Conservation (phyloP, 2,329 filamentous ascomycete genomes). For the Gaeumannomyces sp. region DNA sequence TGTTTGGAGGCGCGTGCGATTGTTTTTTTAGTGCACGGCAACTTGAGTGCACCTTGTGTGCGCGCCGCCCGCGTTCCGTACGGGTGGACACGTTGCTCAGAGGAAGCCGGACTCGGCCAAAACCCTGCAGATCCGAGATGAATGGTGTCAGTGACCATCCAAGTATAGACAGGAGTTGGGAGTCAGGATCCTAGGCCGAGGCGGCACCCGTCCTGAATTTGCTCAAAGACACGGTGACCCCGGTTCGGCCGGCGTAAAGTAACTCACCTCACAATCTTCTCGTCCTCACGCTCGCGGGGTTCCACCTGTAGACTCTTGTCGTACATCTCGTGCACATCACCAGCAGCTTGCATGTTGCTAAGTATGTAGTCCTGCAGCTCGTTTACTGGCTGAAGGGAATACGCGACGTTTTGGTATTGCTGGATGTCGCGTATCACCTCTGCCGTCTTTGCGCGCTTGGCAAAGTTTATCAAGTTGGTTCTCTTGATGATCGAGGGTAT, state of each 20-base stretch:
- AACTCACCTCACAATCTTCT: slow-evolving; percentile 93
- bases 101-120: slow-evolving; percentile 29
- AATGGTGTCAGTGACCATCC: slow-evolving; percentile 6
- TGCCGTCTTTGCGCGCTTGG: slow-evolving; percentile 94
- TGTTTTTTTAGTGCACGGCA: slow-evolving; percentile 3
- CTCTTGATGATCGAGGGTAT: slow-evolving; percentile 96
- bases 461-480: slow-evolving; percentile 95
- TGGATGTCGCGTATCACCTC: slow-evolving; percentile 98
- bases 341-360: slow-evolving; percentile 90
- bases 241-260: neutral
- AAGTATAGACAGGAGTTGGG: neutral
- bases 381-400: slow-evolving; percentile 78
- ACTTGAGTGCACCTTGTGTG: neutral
- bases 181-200: neutral
- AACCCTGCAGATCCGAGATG: slow-evolving; percentile 19
- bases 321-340: slow-evolving; percentile 99
- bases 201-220: neutral
- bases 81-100: slow-evolving; percentile 15
- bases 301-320: slow-evolving; percentile 92
- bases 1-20: neutral
- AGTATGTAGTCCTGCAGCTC: slow-evolving; percentile 96
- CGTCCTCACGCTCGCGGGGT: slow-evolving; percentile 92
- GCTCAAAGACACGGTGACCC: neutral
- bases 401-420: slow-evolving; percentile 97
- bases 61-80: neutral